A percentile compares a stretch with the other conserved stretches of the same genome.
These are phyloP conservation scores for Fusarium sp. DNA, from an alignment of 2,329 filamentous ascomycete genomes.

Conservation along the genomic window DNA sequence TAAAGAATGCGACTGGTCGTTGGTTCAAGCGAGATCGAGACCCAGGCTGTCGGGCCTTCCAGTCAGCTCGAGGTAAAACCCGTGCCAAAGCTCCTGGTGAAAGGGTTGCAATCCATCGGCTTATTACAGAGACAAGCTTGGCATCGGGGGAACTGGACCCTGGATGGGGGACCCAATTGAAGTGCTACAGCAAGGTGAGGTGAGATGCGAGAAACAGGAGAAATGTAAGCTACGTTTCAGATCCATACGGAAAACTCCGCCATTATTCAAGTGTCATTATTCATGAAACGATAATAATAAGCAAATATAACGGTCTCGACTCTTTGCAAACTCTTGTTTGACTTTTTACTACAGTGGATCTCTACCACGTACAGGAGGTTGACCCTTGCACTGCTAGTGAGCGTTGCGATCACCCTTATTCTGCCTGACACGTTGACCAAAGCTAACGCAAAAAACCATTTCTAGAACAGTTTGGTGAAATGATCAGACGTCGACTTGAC, in stretches of 20 bases:
- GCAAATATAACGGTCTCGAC: constrained; percentile 16
- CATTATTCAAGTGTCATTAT: not conserved
- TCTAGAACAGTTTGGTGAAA: constrained; percentile 7
- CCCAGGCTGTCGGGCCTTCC: constrained; percentile 24
- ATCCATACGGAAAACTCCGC: constrained; percentile 3
- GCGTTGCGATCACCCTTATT: constrained; percentile 17
- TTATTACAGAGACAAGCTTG: constrained; percentile 14
- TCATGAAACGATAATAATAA: constrained; percentile 21
- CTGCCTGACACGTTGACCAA: constrained; percentile 23
- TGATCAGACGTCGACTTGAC: constrained; percentile 5
- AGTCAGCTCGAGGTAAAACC: constrained; percentile 9
- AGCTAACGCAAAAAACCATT: constrained; percentile 30
- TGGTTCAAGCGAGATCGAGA: constrained; percentile 20
- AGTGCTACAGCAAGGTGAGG: constrained; percentile 8
- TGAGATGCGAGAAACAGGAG: constrained; percentile 21
- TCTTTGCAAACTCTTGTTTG: not conserved
- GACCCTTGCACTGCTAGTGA: constrained; percentile 18
- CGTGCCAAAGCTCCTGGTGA: constrained; percentile 18
- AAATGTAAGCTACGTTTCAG: constrained; percentile 24
- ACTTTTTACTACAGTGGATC: constrained; percentile 1
- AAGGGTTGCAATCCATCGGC: constrained; percentile 23
- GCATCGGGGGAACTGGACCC: constrained; percentile 11
- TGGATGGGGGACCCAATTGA: constrained; percentile 7
- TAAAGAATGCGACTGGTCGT: not conserved
- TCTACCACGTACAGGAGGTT: constrained; percentile 1